Evolutionary conservation across 495 filamentous ascomycete genomes (phyloP).

Genomic region (Daldinia loculata): DNA sequence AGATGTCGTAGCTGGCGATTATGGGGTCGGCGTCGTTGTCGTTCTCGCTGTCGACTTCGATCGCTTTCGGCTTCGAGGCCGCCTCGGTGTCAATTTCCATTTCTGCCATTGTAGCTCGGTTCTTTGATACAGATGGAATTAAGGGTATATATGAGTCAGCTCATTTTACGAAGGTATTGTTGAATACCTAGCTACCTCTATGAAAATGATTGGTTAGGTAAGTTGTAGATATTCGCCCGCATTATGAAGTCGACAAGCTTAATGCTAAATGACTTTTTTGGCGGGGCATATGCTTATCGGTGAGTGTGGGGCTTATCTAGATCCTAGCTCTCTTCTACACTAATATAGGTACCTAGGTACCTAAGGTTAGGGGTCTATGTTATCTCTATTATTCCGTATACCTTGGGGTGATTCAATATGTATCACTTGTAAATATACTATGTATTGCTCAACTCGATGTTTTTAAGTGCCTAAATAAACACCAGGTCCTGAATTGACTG

Average conservation of each 20-base stretch:
- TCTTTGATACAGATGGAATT: not conserved
- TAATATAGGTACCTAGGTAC: too few relatives aligned
- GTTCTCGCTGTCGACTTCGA: slow-evolving; percentile 9
- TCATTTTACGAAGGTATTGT: slow-evolving; percentile 6
- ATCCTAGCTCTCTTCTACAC: not conserved
- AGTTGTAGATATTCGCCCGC: not conserved
- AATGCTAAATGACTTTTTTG: slow-evolving; percentile 32
- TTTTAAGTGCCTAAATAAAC: too few relatives aligned
- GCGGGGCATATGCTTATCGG: slow-evolving; percentile 42
- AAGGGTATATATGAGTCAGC: not conserved
- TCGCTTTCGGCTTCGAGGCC: not conserved
- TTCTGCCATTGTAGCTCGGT: not conserved
- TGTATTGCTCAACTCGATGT: too few relatives aligned
- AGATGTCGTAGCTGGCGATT: slow-evolving; percentile 57
- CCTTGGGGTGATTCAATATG: too few relatives aligned
- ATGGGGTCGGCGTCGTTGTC: slow-evolving; percentile 50
- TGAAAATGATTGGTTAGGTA: not conserved
- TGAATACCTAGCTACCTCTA: not conserved
- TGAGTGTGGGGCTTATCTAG: slow-evolving; percentile 32
- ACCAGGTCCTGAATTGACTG: too few relatives aligned
- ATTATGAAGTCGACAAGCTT: not conserved
- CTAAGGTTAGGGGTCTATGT: not conserved
- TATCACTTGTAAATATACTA: too few relatives aligned
- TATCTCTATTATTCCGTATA: too few relatives aligned
- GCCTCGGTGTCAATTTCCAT: slow-evolving; percentile 7